Evolutionary conservation across 805 yeast genomes (phyloP), one percentile per base, ranked within the genome.

Genomic region (Yamadazyma ubonensis): DNA sequence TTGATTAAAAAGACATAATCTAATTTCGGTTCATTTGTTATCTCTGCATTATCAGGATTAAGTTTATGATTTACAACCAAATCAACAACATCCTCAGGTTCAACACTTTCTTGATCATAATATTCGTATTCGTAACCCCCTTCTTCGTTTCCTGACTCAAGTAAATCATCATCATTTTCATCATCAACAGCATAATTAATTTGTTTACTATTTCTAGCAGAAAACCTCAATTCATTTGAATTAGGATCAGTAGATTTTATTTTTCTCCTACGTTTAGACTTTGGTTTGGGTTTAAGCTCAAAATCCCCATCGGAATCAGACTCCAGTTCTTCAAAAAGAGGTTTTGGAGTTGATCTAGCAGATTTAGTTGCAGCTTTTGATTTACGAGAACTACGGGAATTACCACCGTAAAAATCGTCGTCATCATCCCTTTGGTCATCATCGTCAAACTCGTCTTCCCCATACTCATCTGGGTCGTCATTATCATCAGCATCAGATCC

Each of bases 101-200:
- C 56, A 53, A 57, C 63, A 17, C 55, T 53, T 34, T 61, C 61
- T 38, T 59, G 52, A 27, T 57, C 52, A 20, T 40, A 40, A 53
- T 66, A 56, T 49, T 67, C 55, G 54, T 65, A 61, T n/a, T 57
- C 68, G 22, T 59, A 65, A 29, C 55, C 61, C 18, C 50, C 55
- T 3, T 44, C 54, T 5, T 46, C 48, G 5, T 54, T 61, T n/a
- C 60, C 80, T 36, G 71, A 61, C 43, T 67, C 81, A 31, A 76
- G 56, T 30, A 78, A 63, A 44, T 73, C 80, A 22, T 78, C 85
- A 41, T 77, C 81, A 36, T 76, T 75, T 6, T 79, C 84, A 23
- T 74, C 74, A 45, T 86, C 95, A 19, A 85, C 78, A 28, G 76
- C 79, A 56, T 90, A 90, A 57, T 87, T 88, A 30, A 90, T 80